Base-by-base conservation (phyloP, 139 green algal species). In the Astrephomene gubernaculifera region DNA sequence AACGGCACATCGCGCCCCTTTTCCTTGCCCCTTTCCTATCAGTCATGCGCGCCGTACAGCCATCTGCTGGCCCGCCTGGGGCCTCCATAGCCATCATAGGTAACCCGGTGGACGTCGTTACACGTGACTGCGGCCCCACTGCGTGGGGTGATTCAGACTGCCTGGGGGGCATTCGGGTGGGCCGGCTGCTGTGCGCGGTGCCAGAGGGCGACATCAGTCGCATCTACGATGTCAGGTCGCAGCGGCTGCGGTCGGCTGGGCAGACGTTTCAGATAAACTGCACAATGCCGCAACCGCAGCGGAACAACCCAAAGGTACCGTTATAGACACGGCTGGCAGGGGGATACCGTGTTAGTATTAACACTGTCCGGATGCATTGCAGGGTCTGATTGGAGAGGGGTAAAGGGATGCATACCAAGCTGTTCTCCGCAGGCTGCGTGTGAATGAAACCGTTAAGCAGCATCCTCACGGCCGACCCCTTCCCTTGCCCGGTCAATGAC, bases 231-330 rank as follows among this genome's bases (percentile, higher is more conserved):
- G 39, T 61, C 19, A 35, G 41, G 31, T 6, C 10, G 0, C 6
- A 2, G 31, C 22, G 14, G 1, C n/a, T 2, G 21, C 49, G 49
- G 3, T 67, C 49, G 72, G 49, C 31, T 31, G 71, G 2, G 17
- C 19, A 21, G 3, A 33, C 72, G 3, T 81, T 68, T 22, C 38
- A 21, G 8, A 21, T 81, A 31, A 81, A 81, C 72, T 81, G 72
- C 31, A 65, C 72, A 25, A n/a, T 68, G 72, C 33, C 49, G 2
- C 21, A 35, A 10, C 33, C 72, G 7, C 0, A 21, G 9, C n/a
- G 49, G 0, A 81, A 81, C 53, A 81, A 81, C 45, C 72, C 72
- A 4, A 52, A 52, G 72, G 72, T 81, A n/a, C n/a, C n/a, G n/a
- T n/a, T n/a, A n/a, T n/a, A n/a, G n/a, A n/a, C n/a, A n/a, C n/a